Conservation (phyloP, 176 grass and related monocot species). For the Aegilops sharonensis region DNA sequence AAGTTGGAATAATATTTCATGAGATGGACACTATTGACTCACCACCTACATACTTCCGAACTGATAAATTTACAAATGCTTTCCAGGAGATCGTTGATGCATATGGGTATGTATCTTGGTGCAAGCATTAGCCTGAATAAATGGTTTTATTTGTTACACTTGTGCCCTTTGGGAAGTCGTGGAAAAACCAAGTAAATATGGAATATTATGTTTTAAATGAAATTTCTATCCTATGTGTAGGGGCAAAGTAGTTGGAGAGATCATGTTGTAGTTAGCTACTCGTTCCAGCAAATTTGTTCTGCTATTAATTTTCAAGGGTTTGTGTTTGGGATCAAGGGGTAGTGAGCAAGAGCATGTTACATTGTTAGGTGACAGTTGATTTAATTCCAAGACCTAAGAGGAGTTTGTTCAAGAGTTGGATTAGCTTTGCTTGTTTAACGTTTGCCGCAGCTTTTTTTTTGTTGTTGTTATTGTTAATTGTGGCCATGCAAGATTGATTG, state of each 20-base stretch:
- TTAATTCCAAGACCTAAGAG: background rate
- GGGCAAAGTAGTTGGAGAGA: background rate
- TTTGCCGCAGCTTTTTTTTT: background rate
- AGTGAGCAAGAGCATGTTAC: background rate
- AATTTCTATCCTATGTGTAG: background rate
- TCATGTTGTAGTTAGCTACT: background rate
- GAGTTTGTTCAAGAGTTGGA: background rate
- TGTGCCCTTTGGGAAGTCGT: conserved; percentile 11
- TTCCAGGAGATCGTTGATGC: conserved; percentile 99
- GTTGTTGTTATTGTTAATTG: background rate
- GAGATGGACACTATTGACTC: conserved; percentile 86
- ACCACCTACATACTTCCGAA: conserved; percentile 94
- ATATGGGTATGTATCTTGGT: conserved; percentile 66
- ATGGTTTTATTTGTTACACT: background rate
- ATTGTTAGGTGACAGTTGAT: background rate
- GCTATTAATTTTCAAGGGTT: background rate
- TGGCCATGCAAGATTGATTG: background rate
- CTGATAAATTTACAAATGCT: conserved; percentile 85
- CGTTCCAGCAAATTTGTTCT: background rate
- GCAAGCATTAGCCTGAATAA: background rate
- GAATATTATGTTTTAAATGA: conserved; percentile 7
- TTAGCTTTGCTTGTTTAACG: background rate
- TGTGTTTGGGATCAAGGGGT: conserved; percentile 3
- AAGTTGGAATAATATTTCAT: conserved; percentile 99
- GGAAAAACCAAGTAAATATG: background rate